A percentile compares a stretch with the other conserved stretches of the same genome.
These are phyloP conservation scores for Lasiodiplodia citricola DNA, from an alignment of 2,329 filamentous ascomycete species.

Conservation along the genomic window DNA sequence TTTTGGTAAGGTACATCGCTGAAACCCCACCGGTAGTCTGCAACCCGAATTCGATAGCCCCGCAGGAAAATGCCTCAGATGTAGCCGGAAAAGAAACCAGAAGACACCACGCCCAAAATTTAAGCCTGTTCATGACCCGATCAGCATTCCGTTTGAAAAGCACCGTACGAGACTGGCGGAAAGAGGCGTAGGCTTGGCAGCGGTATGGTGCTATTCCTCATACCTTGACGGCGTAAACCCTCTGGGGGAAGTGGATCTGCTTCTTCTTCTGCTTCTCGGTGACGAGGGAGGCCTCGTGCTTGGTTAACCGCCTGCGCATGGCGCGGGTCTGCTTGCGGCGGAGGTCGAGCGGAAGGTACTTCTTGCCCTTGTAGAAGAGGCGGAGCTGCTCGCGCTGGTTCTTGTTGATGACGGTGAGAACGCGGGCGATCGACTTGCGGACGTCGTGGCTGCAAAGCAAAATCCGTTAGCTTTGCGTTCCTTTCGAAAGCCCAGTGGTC, in stretches of 20 bases:
- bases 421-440: constrained; percentile 98
- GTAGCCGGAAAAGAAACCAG: constrained; percentile 27
- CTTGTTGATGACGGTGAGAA: constrained; percentile 99
- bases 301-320: constrained; percentile 92
- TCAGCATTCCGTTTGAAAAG: constrained; percentile 3
- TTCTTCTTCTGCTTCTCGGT: constrained; percentile 98
- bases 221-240: constrained; percentile 99
- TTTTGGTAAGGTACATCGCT: constrained; percentile 27
- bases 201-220: constrained; percentile 31
- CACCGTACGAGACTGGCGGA: neutral
- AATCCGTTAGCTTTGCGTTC: constrained; percentile 29
- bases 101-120: constrained; percentile 22
- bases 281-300: constrained; percentile 82
- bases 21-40: constrained; percentile 20
- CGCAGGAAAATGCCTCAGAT: constrained; percentile 27
- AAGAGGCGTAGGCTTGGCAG: neutral
- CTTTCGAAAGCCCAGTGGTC: neutral
- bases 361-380: constrained; percentile 99
- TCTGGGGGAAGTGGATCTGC: constrained; percentile 93
- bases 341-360: constrained; percentile 98
- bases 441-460: constrained; percentile 79
- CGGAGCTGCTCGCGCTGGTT: constrained; percentile 98
- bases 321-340: constrained; percentile 97
- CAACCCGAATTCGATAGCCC: constrained; percentile 25
- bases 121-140: constrained; percentile 15